Percentiles rank a stretch among this genome's conserved stretches.
Evolutionary conservation across 2,329 filamentous ascomycete genomes (phyloP).

Genomic region (Fusarium nanum): DNA sequence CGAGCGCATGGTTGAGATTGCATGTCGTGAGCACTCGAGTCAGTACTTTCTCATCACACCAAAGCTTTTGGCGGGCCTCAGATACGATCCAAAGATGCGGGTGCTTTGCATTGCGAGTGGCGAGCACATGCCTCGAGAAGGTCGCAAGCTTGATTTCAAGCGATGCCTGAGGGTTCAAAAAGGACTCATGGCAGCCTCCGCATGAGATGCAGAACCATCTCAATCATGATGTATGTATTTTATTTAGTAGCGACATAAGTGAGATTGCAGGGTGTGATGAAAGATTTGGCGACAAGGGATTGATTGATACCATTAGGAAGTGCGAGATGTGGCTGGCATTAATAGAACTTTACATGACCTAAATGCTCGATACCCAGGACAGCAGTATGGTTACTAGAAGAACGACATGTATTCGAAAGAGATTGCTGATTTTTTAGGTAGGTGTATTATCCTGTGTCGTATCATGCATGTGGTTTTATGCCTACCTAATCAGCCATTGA

Average conservation of each 20-base stretch:
- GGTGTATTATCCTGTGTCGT: neutral
- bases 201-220: neutral
- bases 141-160: constrained; percentile 62
- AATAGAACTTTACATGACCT: neutral
- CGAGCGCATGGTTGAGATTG: constrained; percentile 97
- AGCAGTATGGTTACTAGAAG: neutral
- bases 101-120: constrained; percentile 94
- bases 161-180: constrained; percentile 59
- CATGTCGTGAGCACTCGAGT: constrained; percentile 82
- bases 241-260: neutral
- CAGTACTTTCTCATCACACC: constrained; percentile 98
- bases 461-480: neutral
- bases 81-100: constrained; percentile 91
- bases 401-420: neutral
- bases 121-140: constrained; percentile 73
- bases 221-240: neutral
- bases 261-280: neutral
- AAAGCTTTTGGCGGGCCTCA: constrained; percentile 86
- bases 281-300: constrained; percentile 18
- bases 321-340: neutral
- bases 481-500: neutral
- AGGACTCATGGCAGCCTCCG: constrained; percentile 52
- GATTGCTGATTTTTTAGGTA: neutral
- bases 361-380: neutral
- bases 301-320: constrained; percentile 11